Conservation (phyloP, 306 rosid species). For the Lablab purpureus region DNA sequence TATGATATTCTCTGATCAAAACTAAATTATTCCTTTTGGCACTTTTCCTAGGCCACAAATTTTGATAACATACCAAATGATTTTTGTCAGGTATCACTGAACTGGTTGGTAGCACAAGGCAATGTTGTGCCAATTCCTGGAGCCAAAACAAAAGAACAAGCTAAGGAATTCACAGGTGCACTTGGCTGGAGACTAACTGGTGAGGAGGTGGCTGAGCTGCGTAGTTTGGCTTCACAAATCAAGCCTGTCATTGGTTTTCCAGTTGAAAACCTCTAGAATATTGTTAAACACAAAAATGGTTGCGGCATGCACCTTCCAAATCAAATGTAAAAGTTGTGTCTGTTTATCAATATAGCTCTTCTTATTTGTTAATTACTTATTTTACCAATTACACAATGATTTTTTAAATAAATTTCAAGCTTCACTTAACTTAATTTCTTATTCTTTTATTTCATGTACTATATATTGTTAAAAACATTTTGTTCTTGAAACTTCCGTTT, state of each 20-base stretch:
- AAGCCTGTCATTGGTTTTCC: conserved; percentile 81
- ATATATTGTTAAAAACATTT: neutral
- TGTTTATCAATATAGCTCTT: neutral
- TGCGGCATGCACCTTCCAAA: conserved; percentile 3
- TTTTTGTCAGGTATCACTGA: conserved; percentile 72
- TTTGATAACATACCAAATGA: conserved; percentile 6
- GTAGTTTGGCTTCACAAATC: conserved; percentile 74
- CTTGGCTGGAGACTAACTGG: conserved; percentile 79
- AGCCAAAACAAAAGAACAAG: conserved; percentile 89
- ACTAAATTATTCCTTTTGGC: neutral
- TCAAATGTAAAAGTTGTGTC: neutral
- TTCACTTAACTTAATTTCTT: neutral
- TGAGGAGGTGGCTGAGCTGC: conserved; percentile 75
- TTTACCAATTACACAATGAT: neutral
- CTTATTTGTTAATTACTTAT: neutral
- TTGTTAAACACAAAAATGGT: conserved; percentile 12
- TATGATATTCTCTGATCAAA: neutral
- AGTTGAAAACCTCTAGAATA: conserved; percentile 70
- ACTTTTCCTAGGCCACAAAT: conserved; percentile 3
- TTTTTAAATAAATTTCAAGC: neutral
- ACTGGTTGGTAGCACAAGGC: conserved; percentile 86
- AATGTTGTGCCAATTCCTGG: conserved; percentile 96
- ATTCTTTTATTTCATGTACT: neutral
- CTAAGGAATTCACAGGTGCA: conserved; percentile 79
- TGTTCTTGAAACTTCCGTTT: too few species aligned